Percentiles rank a stretch among this genome's conserved stretches.
phyloP scores from a whole-genome alignment of 2,329 filamentous ascomycete genomes.

The Ascosphaera apis region DNA sequence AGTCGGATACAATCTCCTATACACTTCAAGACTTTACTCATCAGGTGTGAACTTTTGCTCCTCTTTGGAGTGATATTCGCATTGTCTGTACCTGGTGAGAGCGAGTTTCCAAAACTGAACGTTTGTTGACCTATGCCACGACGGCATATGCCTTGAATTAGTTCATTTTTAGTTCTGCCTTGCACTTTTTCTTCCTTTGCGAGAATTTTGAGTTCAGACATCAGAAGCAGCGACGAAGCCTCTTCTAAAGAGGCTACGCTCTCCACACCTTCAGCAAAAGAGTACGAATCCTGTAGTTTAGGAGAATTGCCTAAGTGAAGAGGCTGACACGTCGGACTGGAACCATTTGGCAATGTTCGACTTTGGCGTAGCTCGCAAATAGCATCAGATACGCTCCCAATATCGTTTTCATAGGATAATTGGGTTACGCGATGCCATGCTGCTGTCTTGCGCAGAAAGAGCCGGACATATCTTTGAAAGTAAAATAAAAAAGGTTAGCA shows the following conservation, averaged over 20 bases:
- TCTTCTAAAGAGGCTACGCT: conserved; percentile 61
- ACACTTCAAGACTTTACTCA: conserved; percentile 50
- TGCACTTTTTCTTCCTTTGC: conserved; percentile 71
- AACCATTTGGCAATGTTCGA: conserved; percentile 30
- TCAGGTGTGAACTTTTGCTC: conserved; percentile 22
- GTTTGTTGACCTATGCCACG: conserved; percentile 54
- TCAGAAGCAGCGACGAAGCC: conserved; percentile 54
- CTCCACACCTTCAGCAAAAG: conserved; percentile 60
- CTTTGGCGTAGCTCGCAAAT: conserved; percentile 38
- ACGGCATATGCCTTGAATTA: conserved; percentile 49
- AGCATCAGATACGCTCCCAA: conserved; percentile 47
- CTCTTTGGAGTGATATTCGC: neutral
- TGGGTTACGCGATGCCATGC: conserved; percentile 69
- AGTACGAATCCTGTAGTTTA: conserved; percentile 36
- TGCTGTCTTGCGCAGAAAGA: conserved; percentile 80
- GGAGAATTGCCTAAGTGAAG: conserved; percentile 13
- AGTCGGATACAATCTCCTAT: conserved; percentile 71
- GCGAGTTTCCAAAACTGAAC: conserved; percentile 42
- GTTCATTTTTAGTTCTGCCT: conserved; percentile 68
- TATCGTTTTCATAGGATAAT: conserved; percentile 61
- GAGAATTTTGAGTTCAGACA: conserved; percentile 68
- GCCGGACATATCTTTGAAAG: conserved; percentile 49
- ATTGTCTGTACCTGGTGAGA: too few relatives aligned
- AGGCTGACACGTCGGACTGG: conserved; percentile 6
- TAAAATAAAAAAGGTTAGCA: conserved; percentile 3